Percentiles rank a stretch among this genome's conserved stretches.
Evolutionary conservation across 2,329 filamentous ascomycete genomes (phyloP).

Genomic region (Aaosphaeria pasadenensis): DNA sequence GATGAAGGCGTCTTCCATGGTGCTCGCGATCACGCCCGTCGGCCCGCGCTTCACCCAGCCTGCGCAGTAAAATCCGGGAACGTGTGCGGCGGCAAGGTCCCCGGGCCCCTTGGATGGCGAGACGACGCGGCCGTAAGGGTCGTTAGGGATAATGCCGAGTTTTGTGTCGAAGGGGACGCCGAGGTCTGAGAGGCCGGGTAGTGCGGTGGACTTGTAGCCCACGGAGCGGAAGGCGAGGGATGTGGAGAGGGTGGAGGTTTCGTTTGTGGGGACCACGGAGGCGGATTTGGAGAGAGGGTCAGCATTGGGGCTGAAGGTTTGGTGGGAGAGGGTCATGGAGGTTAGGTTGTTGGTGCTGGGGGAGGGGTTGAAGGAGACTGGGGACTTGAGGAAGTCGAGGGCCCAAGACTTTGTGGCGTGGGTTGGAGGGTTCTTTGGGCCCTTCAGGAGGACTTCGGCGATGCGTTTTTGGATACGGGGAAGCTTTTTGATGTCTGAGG

Average conservation of each 20-base stretch:
- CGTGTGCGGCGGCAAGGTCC: slow-evolving; percentile 45
- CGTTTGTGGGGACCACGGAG: slow-evolving; percentile 43
- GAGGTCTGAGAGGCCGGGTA: slow-evolving; percentile 71
- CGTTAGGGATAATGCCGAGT: slow-evolving; percentile 77
- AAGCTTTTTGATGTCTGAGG: slow-evolving; percentile 64
- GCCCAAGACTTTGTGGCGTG: slow-evolving; percentile 70
- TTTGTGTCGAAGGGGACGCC: slow-evolving; percentile 74
- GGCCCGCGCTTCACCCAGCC: slow-evolving; percentile 96
- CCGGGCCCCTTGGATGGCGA: slow-evolving; percentile 35
- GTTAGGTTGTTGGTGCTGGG: slow-evolving; percentile 52
- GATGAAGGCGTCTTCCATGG: slow-evolving; percentile 90
- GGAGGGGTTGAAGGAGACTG: slow-evolving; percentile 61
- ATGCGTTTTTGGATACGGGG: slow-evolving; percentile 74
- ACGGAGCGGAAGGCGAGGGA: slow-evolving; percentile 87
- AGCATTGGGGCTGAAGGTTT: slow-evolving; percentile 30
- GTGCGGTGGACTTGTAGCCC: slow-evolving; percentile 79
- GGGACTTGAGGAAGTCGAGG: slow-evolving; percentile 80
- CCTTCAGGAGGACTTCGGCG: slow-evolving; percentile 77
- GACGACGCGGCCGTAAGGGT: slow-evolving; percentile 71
- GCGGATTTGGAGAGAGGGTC: slow-evolving; percentile 53
- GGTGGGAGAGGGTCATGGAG: slow-evolving; percentile 64
- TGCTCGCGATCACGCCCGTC: slow-evolving; percentile 92
- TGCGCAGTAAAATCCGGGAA: slow-evolving; percentile 82
- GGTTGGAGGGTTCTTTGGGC: slow-evolving; percentile 54
- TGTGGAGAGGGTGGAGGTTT: slow-evolving; percentile 57